A percentile compares a stretch with the other conserved stretches of the same genome.
These are phyloP conservation scores for Magnaporthiopsis rhizophila DNA, from an alignment of 2,329 filamentous ascomycete species.

Conservation along the genomic window DNA sequence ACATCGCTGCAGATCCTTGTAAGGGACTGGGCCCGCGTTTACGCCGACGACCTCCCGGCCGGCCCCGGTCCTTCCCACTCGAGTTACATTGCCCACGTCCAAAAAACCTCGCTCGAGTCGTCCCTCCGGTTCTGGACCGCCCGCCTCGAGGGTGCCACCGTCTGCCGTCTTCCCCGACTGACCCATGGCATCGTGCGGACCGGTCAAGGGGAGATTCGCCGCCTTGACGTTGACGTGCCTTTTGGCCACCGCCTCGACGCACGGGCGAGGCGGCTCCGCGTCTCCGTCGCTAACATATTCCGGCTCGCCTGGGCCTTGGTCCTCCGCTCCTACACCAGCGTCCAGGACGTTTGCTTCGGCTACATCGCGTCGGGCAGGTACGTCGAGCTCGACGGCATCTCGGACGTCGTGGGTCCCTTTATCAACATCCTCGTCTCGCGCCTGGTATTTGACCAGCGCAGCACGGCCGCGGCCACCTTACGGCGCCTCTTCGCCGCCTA, in stretches of 20 bases:
- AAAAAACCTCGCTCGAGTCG: not conserved
- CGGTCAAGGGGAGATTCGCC: not conserved
- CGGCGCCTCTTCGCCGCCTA: not conserved
- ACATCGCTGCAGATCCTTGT: constrained; percentile 21
- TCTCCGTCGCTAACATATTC: not conserved
- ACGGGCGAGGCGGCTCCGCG: not conserved
- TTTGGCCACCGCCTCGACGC: not conserved
- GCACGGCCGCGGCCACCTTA: constrained; percentile 7
- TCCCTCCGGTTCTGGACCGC: not conserved
- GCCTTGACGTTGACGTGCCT: not conserved
- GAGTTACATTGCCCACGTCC: not conserved
- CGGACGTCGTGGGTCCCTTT: constrained; percentile 20
- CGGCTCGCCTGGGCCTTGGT: constrained; percentile 4
- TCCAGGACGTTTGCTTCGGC: constrained; percentile 16
- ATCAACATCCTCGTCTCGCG: constrained; percentile 23
- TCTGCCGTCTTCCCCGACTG: not conserved
- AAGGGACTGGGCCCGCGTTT: constrained; percentile 17
- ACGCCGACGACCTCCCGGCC: constrained; percentile 12
- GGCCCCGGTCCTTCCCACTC: constrained; percentile 7
- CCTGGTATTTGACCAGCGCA: constrained; percentile 13
- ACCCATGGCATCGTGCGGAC: not conserved
- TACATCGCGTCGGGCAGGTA: constrained; percentile 21
- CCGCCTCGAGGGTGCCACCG: not conserved
- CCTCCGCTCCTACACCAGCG: not conserved
- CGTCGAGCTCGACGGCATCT: constrained; percentile 17